These are phyloP conservation scores for Flueggea neowawraea DNA, from an alignment of 441 rosid species.

Conservation along the genomic window DNA sequence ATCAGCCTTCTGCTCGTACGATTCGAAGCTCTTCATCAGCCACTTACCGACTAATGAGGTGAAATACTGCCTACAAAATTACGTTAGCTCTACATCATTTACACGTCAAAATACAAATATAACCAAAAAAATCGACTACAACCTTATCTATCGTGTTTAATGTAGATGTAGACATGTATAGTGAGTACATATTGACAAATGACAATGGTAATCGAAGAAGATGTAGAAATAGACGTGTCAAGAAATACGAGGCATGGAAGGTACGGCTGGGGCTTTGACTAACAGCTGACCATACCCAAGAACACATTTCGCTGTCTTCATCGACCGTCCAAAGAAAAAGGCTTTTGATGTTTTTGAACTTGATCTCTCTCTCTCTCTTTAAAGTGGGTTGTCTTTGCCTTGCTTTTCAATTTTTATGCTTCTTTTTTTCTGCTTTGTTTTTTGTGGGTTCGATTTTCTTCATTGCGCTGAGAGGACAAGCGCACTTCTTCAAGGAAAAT, in stretches of 20 bases:
- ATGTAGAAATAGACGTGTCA: slow-evolving; percentile 20
- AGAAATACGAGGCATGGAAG: background rate
- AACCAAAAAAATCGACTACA: too few species aligned
- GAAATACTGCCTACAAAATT: background rate
- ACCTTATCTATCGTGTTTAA: too few species aligned
- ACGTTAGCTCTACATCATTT: slow-evolving; percentile 30
- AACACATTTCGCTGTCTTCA: slow-evolving; percentile 20
- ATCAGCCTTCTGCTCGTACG: too few species aligned
- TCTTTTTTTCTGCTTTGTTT: background rate
- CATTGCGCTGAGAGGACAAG: background rate
- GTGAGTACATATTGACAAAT: background rate
- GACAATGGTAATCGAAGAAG: background rate
- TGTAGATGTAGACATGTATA: too few species aligned
- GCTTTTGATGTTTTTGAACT: slow-evolving; percentile 8
- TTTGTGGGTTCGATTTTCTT: background rate
- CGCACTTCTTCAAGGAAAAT: too few species aligned
- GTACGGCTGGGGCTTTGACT: background rate
- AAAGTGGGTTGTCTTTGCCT: slow-evolving; percentile 27
- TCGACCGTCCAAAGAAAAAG: slow-evolving; percentile 61
- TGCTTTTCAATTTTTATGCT: background rate
- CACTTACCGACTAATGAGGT: slow-evolving; percentile 12
- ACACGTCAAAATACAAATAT: slow-evolving; percentile 12
- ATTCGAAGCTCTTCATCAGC: slow-evolving; percentile 3
- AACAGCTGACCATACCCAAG: background rate
- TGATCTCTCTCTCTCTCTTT: slow-evolving; percentile 9